Base-by-base conservation (phyloP, 768 basidiomycete genomes). In the Cubamyces sp. region DNA sequence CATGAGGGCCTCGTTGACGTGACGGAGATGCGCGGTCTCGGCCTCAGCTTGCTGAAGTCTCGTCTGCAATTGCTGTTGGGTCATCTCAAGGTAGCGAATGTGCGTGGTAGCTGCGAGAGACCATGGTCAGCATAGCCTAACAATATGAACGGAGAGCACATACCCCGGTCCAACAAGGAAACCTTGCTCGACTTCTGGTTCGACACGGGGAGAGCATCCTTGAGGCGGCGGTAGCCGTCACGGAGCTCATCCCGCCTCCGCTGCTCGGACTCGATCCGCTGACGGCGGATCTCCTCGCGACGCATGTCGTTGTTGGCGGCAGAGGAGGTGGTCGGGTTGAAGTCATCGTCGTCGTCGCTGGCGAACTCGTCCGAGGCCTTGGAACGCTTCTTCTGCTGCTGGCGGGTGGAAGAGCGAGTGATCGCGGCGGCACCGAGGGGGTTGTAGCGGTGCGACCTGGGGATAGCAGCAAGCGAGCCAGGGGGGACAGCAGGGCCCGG, bases 101-200 rank as follows among this genome's bases (percentile, higher is more conserved):
- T 95, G 92, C 55, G 85, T 87, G 66, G 91, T 91, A 43, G 93
- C 91, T 88, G 67, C 8, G 6, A 28, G 25, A 64, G 52, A 37
- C 25, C 42, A 51, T 40, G n/a, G 65, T 63, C 37, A 69, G 67
- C 18, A 66, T 42, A 15, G 37, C 64, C 39, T 39, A 61, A 30
- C 57, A 46, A 15, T 63, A 37, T 18, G 43, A 26, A 45, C 51
- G 48, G 48, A 30, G 50, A 19, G 16, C 3, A 78, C 85, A 52
- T 70, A 88, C 88, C 87, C 71, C 94, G 87, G 70, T 96, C 94
- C 68, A 96, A 84, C 59, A 96, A 80, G 64, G 88, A 91, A 55
- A 94, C 91, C 79, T 96, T 96, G 84, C 90, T 92, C 11, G 91
- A 87, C 82, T 94, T 92, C 82, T 95, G 92, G 80, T 93, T 94